Percentiles rank a stretch among this genome's conserved stretches.
These are phyloP conservation scores for Amanita molliuscula DNA, from an alignment of 768 basidiomycete species.

Conservation along the genomic window DNA sequence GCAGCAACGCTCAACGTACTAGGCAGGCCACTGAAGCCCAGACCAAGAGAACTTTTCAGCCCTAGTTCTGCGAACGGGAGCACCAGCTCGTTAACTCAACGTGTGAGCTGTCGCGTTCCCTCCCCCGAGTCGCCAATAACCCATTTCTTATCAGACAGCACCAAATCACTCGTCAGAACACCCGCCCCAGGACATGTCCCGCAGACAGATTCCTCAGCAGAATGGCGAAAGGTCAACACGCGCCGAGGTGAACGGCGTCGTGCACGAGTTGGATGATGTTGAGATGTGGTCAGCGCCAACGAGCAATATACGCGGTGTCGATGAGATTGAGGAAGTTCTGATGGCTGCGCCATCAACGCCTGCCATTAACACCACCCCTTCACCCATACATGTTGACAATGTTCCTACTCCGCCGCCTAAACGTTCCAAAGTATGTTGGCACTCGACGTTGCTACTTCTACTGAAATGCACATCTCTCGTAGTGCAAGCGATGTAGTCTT, in stretches of 20 bases:
- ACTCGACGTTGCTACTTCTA: neutral
- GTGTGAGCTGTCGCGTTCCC: neutral
- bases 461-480: neutral
- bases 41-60: neutral
- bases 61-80: neutral
- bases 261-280: neutral
- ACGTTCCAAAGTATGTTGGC: neutral
- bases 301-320: slow-evolving; percentile 1
- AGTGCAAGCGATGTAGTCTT: neutral
- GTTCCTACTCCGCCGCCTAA: neutral
- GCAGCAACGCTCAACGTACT: neutral
- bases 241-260: too few relatives aligned
- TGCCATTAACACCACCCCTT: neutral
- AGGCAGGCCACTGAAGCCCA: neutral
- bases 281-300: slow-evolving; percentile 3
- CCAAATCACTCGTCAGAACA: neutral
- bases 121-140: neutral
- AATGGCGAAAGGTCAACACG: neutral
- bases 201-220: neutral
- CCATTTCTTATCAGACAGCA: neutral
- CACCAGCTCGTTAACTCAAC: neutral
- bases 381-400: neutral
- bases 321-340: neutral
- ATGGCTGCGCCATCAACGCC: neutral
- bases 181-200: neutral